Conservation (phyloP, 2,329 filamentous ascomycete species). For the Periconia digitata region DNA sequence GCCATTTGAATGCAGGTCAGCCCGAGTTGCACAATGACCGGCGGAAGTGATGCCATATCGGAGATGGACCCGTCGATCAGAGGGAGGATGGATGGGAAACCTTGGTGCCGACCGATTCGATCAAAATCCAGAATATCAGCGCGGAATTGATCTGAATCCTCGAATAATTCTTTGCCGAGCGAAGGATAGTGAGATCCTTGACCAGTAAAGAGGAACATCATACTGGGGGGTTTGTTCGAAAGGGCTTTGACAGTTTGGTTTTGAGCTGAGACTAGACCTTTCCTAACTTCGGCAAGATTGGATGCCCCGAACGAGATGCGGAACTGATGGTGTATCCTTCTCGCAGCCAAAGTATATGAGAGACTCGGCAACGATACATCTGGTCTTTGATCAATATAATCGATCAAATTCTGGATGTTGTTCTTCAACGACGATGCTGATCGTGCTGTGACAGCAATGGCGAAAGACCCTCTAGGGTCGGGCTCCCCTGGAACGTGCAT, state of each 20-base stretch:
- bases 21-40: conserved; percentile 41
- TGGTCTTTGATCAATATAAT: conserved; percentile 2
- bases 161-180: conserved; percentile 17
- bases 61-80: conserved; percentile 10
- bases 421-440: background rate
- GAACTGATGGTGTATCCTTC: conserved; percentile 23
- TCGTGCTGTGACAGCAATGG: conserved; percentile 11
- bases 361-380: conserved; percentile 9
- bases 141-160: conserved; percentile 28
- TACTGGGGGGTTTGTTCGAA: conserved; percentile 9
- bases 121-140: conserved; percentile 34
- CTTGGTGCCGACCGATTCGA: conserved; percentile 24
- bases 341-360: conserved; percentile 29
- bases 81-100: conserved; percentile 34
- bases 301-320: conserved; percentile 12
- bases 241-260: conserved; percentile 8
- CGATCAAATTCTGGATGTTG: conserved; percentile 2
- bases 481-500: background rate
- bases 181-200: conserved; percentile 35
- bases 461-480: conserved; percentile 10
- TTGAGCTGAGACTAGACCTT: conserved; percentile 9
- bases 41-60: conserved; percentile 6
- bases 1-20: conserved; percentile 45
- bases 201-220: conserved; percentile 44
- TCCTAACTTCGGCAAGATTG: conserved; percentile 1